Base-by-base conservation (phyloP, 2,329 filamentous ascomycete genomes). In the Simplicillium sp. region DNA sequence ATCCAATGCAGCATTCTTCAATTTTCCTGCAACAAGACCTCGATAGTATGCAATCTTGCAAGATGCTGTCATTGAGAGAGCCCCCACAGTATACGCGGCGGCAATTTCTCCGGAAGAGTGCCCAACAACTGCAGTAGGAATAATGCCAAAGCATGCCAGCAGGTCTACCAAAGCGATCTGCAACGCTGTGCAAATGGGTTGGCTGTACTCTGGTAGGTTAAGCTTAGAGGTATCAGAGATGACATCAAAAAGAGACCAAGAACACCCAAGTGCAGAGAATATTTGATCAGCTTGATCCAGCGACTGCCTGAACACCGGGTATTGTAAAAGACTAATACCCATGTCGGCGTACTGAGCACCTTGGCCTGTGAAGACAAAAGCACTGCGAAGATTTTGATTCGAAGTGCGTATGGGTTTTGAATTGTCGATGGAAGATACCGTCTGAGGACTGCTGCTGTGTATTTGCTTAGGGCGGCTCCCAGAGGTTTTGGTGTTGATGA, bases 311-410 rank as follows among this genome's bases (percentile, higher is more conserved):
- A 56, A 56, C 3, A 42, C 34, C 2, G 42, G 18, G 38, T 53
- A 44, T 25, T 9, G 20, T 3, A 56, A 41, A 12, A 60, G 41
- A 12, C 54, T 52, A 5, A 42, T 43, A 3, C 56, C 58, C 58
- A 61, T 61, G 1, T 38, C 45, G 8, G 37, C 32, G 50, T 54
- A 60, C 35, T 61, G 58, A 1, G 57, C 54, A 6, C 58, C 59
- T 28, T 61, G 57, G 9, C 58, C 58, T 6, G 50, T 58, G 33
- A 60, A 60, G 0, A 60, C 51, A 7, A 46, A 50, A 2, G 38
- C 46, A 13, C 20, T 25, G 20, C 20, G 20, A 25, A 6, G 20
- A 9, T 25, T 25, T n/a, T n/a, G n/a, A n/a, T n/a, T n/a, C n/a
- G n/a, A n/a, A n/a, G n/a, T n/a, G n/a, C n/a, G n/a, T n/a, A n/a